These are phyloP conservation scores for Phytophthora ohioensis DNA, from an alignment of 352 stramenopile genomes.

Conservation along the genomic window DNA sequence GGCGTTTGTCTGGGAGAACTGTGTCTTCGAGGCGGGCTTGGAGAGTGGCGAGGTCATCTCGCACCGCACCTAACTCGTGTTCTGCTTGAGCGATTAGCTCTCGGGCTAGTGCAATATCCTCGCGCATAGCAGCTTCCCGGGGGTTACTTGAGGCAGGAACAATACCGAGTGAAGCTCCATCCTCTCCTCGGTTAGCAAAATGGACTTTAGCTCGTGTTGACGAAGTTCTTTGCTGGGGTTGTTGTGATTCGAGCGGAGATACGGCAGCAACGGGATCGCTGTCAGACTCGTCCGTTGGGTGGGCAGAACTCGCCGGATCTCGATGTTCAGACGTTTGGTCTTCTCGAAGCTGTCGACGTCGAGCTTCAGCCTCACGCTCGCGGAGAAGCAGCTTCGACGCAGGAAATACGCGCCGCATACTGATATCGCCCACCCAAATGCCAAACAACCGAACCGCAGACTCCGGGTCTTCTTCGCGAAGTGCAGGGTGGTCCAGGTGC, in stretches of 20 bases:
- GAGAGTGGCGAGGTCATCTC: constrained; percentile 61
- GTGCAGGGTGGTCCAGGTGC: constrained; percentile 62
- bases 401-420: constrained; percentile 65
- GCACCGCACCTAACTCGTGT: constrained; percentile 65
- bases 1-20: constrained; percentile 48
- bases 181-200: not conserved
- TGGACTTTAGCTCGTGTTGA: constrained; percentile 6
- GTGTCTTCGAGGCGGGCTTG: constrained; percentile 51
- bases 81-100: constrained; percentile 76
- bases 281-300: constrained; percentile 1
- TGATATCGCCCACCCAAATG: constrained; percentile 59
- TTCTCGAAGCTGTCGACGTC: constrained; percentile 19
- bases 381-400: constrained; percentile 56
- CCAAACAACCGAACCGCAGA: constrained; percentile 37
- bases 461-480: constrained; percentile 43
- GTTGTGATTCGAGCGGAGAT: constrained; percentile 1
- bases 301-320: not conserved
- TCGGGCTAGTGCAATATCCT: constrained; percentile 59
- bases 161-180: not conserved
- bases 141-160: constrained; percentile 5
- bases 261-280: constrained; percentile 12
- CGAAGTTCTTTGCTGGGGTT: constrained; percentile 1
- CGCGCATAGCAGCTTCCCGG: constrained; percentile 41
- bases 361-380: constrained; percentile 46
- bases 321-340: not conserved